phyloP scores from a whole-genome alignment of 768 basidiomycete genomes.

The Obba rivulosa region DNA sequence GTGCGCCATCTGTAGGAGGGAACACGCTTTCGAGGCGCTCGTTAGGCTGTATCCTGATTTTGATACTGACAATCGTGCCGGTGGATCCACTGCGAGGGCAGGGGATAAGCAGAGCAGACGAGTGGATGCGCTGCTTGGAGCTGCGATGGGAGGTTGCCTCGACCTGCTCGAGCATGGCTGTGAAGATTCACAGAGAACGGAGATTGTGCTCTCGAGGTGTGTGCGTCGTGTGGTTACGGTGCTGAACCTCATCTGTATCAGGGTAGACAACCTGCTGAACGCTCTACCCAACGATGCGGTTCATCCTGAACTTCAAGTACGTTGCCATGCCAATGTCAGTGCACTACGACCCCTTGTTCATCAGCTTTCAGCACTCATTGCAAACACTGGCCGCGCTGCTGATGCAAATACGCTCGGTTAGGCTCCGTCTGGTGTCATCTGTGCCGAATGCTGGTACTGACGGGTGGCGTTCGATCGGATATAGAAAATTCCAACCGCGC shows the following conservation, averaged over 20 bases:
- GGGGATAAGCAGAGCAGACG: background rate
- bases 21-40: conserved; percentile 13
- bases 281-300: background rate
- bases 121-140: background rate
- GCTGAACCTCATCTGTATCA: background rate
- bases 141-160: conserved; percentile 2
- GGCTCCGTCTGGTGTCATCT: background rate
- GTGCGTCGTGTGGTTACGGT: background rate
- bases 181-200: background rate
- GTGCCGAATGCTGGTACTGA: too few species aligned
- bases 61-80: background rate
- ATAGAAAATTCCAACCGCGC: background rate
- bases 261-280: conserved; percentile 1
- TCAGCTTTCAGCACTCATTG: background rate
- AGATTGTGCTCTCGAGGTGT: background rate
- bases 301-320: background rate
- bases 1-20: conserved; percentile 18
- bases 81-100: background rate
- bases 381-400: background rate
- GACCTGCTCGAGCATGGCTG: background rate
- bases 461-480: too few species aligned
- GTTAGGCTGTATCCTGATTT: conserved; percentile 16
- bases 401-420: conserved; percentile 2
- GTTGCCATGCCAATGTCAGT: background rate
- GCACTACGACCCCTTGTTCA: background rate